Evolutionary conservation across 2,329 filamentous ascomycete genomes (phyloP), one percentile per base, ranked within the genome.

Genomic region (Trichophyton rubrum): DNA sequence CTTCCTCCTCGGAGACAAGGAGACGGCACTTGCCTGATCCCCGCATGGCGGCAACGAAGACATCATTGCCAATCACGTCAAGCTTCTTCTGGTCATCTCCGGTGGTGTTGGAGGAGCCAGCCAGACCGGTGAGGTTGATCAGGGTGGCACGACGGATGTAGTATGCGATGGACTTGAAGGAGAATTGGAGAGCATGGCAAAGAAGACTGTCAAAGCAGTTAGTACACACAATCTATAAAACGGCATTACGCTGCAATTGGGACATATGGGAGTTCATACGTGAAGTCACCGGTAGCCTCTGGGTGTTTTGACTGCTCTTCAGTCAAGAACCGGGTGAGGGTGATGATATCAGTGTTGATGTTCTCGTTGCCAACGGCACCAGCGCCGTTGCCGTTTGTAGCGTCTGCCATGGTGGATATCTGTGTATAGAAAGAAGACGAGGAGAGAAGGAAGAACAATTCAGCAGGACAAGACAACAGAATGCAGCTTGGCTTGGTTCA

Each of bases 61-160:
- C 82, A 73, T 99, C 93, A 74, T 99, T 97, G 74, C 91, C 92
- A 72, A 99, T 97, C 62, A 99, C 92, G 73, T 99, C 93, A 64
- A 99, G 89, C 80, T 99, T 99, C 85, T 99, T 99, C 76, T 99
- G 93, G 74, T 97, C 93, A 75, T 99, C 93, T 66, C 93, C 93
- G 2, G 93, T 97, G 59, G 82, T 89, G 78, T 99, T 99, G 66
- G 90, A 89, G 63, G 92, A 93, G 62, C 93, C 93, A 64, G 93
- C 93, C 56, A 99, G 85, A 63, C 93, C 93, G 59, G 90, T 95
- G 64, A 99, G 84, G 80, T 96, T 96, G 78, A 97, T 92, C 66
- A 99, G 80, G 24, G 90, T 92, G 40, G 92, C 90, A 74, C 93
- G 87, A 70, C 92, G 91, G 76, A 99, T 99, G 81, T 96, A 99